Conservation (phyloP, 1,139 yeast species). For the Citeromyces hawaiiensis region DNA sequence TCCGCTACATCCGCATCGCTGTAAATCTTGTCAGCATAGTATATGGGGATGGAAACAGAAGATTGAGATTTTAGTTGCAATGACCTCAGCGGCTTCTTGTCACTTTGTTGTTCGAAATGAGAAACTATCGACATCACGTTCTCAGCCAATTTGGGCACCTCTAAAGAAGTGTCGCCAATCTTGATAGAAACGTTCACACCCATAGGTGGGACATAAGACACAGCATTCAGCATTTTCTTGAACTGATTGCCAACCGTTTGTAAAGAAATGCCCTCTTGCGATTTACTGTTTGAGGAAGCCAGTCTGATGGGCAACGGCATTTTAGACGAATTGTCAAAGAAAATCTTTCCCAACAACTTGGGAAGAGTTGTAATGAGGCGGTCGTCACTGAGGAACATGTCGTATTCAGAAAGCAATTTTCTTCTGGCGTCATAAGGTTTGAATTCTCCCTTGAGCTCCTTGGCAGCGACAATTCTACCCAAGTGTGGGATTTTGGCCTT, state of each 20-base stretch:
- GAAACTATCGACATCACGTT: constrained; percentile 47
- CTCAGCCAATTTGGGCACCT: constrained; percentile 23
- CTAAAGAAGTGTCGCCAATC: constrained; percentile 41
- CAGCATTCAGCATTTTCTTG: constrained; percentile 39
- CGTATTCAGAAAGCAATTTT: constrained; percentile 44
- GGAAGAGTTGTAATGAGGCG: constrained; percentile 73
- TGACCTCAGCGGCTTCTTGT: constrained; percentile 37
- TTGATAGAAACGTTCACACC: constrained; percentile 57
- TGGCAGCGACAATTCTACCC: constrained; percentile 35
- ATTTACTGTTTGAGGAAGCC: constrained; percentile 12
- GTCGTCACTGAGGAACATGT: constrained; percentile 76
- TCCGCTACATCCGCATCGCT: constrained; percentile 22
- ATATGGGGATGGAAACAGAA: constrained; percentile 82
- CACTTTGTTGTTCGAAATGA: constrained; percentile 22
- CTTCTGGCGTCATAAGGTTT: constrained; percentile 63
- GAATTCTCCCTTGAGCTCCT: constrained; percentile 51
- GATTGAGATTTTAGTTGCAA: constrained; percentile 53
- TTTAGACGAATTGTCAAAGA: constrained; percentile 45
- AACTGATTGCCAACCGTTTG: constrained; percentile 46
- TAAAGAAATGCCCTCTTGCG: constrained; percentile 25
- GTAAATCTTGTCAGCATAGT: constrained; percentile 49
- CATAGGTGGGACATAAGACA: constrained; percentile 59
- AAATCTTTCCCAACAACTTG: constrained; percentile 66
- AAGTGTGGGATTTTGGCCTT: constrained; percentile 27
- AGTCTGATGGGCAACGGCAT: constrained; percentile 63